These are phyloP conservation scores for Falciphora oryzae DNA, from an alignment of 2,329 filamentous ascomycete genomes.

Conservation along the genomic window DNA sequence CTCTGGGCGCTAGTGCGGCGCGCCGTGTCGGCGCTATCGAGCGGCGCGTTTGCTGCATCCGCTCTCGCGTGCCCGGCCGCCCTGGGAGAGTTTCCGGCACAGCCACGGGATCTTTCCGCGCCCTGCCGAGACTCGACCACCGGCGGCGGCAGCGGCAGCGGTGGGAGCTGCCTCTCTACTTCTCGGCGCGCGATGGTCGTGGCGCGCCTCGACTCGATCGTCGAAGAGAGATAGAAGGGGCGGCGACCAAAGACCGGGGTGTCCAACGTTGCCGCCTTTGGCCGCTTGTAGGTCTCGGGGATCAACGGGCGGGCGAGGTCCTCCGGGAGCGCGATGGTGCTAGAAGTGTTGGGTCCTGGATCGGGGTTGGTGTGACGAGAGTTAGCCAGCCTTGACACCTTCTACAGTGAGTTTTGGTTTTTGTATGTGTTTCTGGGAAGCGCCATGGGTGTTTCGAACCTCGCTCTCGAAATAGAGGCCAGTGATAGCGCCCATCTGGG, in stretches of 20 bases:
- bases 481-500: constrained; percentile 1
- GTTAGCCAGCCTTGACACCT: too few relatives aligned
- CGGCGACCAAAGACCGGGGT: not conserved
- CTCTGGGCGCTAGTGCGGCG: not conserved
- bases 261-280: not conserved
- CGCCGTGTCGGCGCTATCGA: not conserved
- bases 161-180: not conserved
- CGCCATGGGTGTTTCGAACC: constrained; percentile 1
- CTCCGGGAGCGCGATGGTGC: not conserved
- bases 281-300: not conserved
- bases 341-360: not conserved
- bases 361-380: too few relatives aligned
- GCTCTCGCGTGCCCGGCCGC: too few relatives aligned
- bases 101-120: not conserved
- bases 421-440: too few relatives aligned
- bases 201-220: not conserved
- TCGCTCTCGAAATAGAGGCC: constrained; percentile 1
- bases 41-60: too few relatives aligned
- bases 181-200: not conserved
- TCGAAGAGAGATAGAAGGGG: not conserved
- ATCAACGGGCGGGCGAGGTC: not conserved
- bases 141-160: not conserved
- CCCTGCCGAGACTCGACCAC: not conserved
- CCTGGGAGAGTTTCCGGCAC: not conserved
- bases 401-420: too few relatives aligned